Evolutionary conservation across 352 stramenopile genomes (phyloP).

Genomic region (Elongisporangium senticosum): DNA sequence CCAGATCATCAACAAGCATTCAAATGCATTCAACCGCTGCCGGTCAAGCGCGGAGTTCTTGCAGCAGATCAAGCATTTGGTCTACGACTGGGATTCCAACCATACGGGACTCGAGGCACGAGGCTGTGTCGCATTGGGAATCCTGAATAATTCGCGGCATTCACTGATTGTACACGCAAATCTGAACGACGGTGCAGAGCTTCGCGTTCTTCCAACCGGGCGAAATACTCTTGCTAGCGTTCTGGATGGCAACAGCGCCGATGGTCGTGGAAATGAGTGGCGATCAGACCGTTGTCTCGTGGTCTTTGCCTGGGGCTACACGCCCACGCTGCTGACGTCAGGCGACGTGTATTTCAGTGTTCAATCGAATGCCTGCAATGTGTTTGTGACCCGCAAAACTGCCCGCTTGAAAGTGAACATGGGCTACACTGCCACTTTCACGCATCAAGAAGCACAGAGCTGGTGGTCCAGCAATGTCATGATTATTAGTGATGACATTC

Average conservation of each 20-base stretch:
- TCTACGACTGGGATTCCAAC: constrained; percentile 85
- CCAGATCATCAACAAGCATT: constrained; percentile 73
- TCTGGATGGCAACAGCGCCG: constrained; percentile 12
- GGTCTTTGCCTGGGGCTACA: constrained; percentile 83
- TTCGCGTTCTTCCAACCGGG: constrained; percentile 58
- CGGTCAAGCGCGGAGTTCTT: constrained; percentile 48
- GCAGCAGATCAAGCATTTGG: constrained; percentile 61
- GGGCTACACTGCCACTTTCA: constrained; percentile 82
- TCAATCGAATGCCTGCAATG: constrained; percentile 77
- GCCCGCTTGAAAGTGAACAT: constrained; percentile 64
- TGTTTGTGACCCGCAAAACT: constrained; percentile 76
- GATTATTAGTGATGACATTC: constrained; percentile 78
- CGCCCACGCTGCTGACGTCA: constrained; percentile 72
- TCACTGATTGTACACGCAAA: constrained; percentile 60
- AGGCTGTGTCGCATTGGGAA: constrained; percentile 61
- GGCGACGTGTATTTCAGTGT: constrained; percentile 82
- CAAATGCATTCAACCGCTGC: constrained; percentile 36
- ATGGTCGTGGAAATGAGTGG: constrained; percentile 29
- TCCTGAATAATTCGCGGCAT: constrained; percentile 80
- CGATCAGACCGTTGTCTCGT: constrained; percentile 59
- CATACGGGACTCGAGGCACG: constrained; percentile 75
- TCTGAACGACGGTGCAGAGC: constrained; percentile 71
- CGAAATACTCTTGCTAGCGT: constrained; percentile 49
- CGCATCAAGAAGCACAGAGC: constrained; percentile 67
- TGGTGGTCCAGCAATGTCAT: constrained; percentile 82